Conservation (phyloP, 2,329 filamentous ascomycete species). For the Ascochyta pisi region DNA sequence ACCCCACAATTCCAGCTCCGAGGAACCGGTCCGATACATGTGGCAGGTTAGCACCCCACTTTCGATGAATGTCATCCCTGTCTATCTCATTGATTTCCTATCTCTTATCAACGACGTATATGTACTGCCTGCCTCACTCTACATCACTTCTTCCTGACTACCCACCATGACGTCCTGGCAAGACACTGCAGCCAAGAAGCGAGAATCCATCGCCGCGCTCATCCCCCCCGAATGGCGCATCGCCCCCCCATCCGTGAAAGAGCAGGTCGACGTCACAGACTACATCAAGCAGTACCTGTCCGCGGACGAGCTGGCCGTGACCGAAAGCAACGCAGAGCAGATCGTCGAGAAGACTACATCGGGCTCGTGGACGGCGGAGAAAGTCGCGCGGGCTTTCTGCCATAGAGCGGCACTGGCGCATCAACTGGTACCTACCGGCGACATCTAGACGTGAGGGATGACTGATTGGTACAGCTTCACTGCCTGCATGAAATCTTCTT, state of each 20-base stretch:
- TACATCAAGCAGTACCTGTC: slow-evolving; percentile 65
- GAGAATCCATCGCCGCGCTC: slow-evolving; percentile 59
- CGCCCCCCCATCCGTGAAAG: slow-evolving; percentile 55
- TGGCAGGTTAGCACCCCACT: neutral
- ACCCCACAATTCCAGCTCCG: neutral
- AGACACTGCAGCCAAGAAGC: slow-evolving; percentile 59
- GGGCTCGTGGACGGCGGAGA: slow-evolving; percentile 64
- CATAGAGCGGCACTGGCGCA: slow-evolving; percentile 62
- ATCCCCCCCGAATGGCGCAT: slow-evolving; percentile 67
- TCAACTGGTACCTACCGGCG: slow-evolving; percentile 49
- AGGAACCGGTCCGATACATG: neutral
- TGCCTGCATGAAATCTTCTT: slow-evolving; percentile 59
- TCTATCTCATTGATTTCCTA: neutral
- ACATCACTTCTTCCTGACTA: no score
- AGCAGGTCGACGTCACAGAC: slow-evolving; percentile 57
- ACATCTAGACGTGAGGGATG: neutral
- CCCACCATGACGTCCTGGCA: slow-evolving; percentile 57
- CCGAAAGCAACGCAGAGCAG: slow-evolving; percentile 64
- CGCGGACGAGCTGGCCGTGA: slow-evolving; percentile 64
- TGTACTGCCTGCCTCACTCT: no score
- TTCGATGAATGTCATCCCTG: neutral
- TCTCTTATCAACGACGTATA: neutral
- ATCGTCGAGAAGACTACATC: slow-evolving; percentile 62
- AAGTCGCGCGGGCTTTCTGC: slow-evolving; percentile 64
- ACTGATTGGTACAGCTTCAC: slow-evolving; percentile 28